phyloP scores from a whole-genome alignment of 1,284 basidiomycete species.

The Puccinia hordei region DNA sequence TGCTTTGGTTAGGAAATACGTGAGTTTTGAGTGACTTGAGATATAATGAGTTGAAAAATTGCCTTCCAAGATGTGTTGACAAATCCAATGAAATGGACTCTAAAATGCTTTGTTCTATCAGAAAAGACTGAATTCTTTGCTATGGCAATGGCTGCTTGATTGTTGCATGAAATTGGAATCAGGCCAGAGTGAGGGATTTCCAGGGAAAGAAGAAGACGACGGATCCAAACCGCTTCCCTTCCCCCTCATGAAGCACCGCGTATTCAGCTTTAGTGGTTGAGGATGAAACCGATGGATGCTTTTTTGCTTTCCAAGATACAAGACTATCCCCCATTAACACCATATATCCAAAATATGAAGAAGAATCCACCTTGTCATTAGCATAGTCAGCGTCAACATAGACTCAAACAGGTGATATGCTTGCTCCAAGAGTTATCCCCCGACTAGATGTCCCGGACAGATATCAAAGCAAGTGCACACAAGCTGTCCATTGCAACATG shows the following conservation, averaged over 20 bases:
- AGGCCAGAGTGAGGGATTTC: background rate
- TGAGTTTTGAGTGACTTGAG: background rate
- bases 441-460: background rate
- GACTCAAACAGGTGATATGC: background rate
- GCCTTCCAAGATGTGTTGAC: conserved; percentile 17
- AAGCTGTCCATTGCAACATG: background rate
- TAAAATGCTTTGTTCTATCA: conserved; percentile 46
- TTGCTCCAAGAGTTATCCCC: background rate
- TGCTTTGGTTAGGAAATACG: conserved; percentile 19
- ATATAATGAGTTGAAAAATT: background rate
- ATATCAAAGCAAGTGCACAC: conserved; percentile 1
- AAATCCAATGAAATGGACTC: conserved; percentile 45
- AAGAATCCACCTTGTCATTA: background rate
- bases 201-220: background rate
- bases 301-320: background rate
- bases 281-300: background rate
- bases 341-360: background rate
- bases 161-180: conserved; percentile 24
- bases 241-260: background rate
- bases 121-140: conserved; percentile 46
- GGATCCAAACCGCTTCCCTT: background rate
- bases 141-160: conserved; percentile 46
- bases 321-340: background rate
- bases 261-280: conserved; percentile 5
- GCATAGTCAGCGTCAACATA: conserved; percentile 10